Base-by-base conservation (phyloP, 1,284 basidiomycete genomes). In the Stygiomarasmius scandens region DNA sequence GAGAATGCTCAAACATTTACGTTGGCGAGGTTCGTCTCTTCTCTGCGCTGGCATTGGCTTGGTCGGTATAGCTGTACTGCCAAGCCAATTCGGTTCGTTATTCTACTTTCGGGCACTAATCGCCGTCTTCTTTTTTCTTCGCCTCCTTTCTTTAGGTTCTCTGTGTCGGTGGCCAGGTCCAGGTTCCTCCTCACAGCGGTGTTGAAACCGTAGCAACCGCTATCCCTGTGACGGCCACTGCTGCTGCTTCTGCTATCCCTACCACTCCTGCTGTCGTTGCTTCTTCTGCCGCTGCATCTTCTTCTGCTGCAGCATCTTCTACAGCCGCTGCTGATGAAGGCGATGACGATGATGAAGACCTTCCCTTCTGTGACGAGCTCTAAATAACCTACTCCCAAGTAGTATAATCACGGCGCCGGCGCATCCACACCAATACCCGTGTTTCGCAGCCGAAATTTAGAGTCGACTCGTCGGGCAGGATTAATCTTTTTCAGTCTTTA, bases 1-100 rank as follows among this genome's bases (percentile, higher is more conserved):
- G 60, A 0, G 74, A 70, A 0, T 90, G 89, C 68, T 63, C 63
- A 62, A 90, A 90, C 74, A 71, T 90, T 63, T 89, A 89, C 67
- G 66, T 85, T 55, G 86, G 82, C 69, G 84, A 87, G 81, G 87
- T 88, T 36, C 49, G 80, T 71, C 22, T 36, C 32, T 49, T 52
- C 27, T 34, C 22, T 12, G 10, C 46, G 25, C 29, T 32, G 29
- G 29, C 29, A 32, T n/a, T n/a, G n/a, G n/a, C n/a, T n/a, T n/a
- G n/a, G n/a, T n/a, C n/a, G n/a, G n/a, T n/a, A n/a, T n/a, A n/a
- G n/a, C n/a, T n/a, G n/a, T n/a, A n/a, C n/a, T n/a, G n/a, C n/a
- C n/a, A 32, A 12, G 29, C 29, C 29, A 32, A 32, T 32, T 32
- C 29, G 29, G 29, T 5, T 5, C 29, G 6, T 12, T 12, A 32